A percentile compares a stretch with the other conserved stretches of the same genome.
Evolutionary conservation across 805 yeast genomes (phyloP).

Genomic region (Hanseniaspora nectarophila): DNA sequence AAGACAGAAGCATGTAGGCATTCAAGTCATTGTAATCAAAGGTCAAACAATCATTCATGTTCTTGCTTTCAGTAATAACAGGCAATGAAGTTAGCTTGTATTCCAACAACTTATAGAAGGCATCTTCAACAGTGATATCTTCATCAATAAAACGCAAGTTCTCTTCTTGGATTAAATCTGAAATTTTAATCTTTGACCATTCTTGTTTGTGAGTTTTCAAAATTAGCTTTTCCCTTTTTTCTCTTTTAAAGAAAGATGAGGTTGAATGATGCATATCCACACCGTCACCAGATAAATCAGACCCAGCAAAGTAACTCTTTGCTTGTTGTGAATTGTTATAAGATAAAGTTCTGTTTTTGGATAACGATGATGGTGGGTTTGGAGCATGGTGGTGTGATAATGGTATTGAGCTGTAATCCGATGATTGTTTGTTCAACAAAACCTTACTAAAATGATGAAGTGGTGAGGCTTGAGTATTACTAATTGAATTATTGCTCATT

Average conservation of each 20-base stretch:
- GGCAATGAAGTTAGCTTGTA: slow-evolving; percentile 81
- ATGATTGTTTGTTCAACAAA: neutral
- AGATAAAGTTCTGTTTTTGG: slow-evolving; percentile 8
- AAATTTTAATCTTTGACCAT: slow-evolving; percentile 63
- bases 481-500: neutral
- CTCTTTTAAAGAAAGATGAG: slow-evolving; percentile 16
- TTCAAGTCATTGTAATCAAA: slow-evolving; percentile 89
- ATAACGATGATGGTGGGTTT: slow-evolving; percentile 11
- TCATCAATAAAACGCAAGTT: slow-evolving; percentile 29
- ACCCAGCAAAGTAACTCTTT: neutral
- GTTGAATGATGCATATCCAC: slow-evolving; percentile 12
- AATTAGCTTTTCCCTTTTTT: slow-evolving; percentile 13
- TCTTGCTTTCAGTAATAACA: slow-evolving; percentile 31
- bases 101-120: slow-evolving; percentile 63
- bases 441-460: neutral
- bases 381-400: slow-evolving; percentile 1
- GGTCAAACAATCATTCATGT: slow-evolving; percentile 51
- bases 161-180: slow-evolving; percentile 48
- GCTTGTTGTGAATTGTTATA: neutral
- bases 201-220: slow-evolving; percentile 28
- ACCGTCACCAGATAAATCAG: neutral
- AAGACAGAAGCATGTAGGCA: slow-evolving; percentile 69
- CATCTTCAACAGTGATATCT: slow-evolving; percentile 62
- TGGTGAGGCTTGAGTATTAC: neutral
- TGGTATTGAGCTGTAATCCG: neutral